Conservation (phyloP, 768 basidiomycete genomes). For the Xerocomellus intermedius region DNA sequence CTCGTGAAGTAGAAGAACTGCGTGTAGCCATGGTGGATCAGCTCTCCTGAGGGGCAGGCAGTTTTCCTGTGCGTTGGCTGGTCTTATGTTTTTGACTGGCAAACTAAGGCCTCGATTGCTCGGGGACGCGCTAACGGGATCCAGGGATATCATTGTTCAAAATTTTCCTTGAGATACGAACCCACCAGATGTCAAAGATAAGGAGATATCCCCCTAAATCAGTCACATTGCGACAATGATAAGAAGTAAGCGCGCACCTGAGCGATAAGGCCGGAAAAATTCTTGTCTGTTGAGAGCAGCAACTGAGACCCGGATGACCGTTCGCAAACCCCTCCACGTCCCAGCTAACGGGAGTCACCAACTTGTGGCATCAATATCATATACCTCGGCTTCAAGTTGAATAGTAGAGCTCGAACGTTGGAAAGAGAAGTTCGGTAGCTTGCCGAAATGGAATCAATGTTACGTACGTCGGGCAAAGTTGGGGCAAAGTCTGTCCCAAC, state of each 20-base stretch:
- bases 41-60: not conserved
- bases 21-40: constrained; percentile 4
- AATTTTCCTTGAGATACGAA: not conserved
- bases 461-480: too few species aligned
- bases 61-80: not conserved
- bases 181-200: constrained; percentile 21
- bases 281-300: not conserved
- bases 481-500: too few species aligned
- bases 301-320: not conserved
- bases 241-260: not conserved
- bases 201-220: constrained; percentile 37
- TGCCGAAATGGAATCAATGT: too few species aligned
- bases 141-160: not conserved
- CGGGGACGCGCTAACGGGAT: not conserved
- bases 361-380: not conserved
- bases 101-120: not conserved
- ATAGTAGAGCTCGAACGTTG: too few species aligned
- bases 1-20: not conserved
- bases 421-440: too few species aligned
- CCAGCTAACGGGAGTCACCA: not conserved
- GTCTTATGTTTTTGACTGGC: not conserved
- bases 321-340: not conserved
- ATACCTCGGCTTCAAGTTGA: not conserved
- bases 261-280: not conserved
- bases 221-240: not conserved